Base-by-base conservation (phyloP, 2,329 filamentous ascomycete genomes). In the Hypoxylon rubiginosum region DNA sequence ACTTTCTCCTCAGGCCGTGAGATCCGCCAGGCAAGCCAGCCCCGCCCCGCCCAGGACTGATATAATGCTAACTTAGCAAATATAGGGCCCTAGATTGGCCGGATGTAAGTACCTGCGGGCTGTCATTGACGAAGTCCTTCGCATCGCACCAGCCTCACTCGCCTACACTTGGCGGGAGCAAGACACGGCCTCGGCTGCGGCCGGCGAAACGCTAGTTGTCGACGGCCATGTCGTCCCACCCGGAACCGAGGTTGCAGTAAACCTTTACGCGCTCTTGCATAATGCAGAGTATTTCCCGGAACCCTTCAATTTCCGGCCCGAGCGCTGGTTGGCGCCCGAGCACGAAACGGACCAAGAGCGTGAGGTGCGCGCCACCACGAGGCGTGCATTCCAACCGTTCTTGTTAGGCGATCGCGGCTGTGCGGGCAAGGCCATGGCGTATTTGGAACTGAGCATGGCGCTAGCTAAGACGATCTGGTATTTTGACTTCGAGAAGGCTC, bases 151-250 rank as follows among this genome's bases (percentile, higher is more conserved):
- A 43, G 41, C 41, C 41, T 43, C 41, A 15, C 41, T 43, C 41
- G 41, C 41, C 41, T 43, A 19, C 41, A 43, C n/a, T 3, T 68
- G 61, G 63, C 59, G 66, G 5, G 66, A 67, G 36, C 28, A 36
- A 11, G 17, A 50, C 13, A 0, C 51, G 2, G 7, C 41, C 41
- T 43, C 41, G 41, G 15, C n/a, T 17, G 41, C 6, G 2, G 28
- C 30, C 15, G n/a, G n/a, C n/a, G n/a, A n/a, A n/a, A n/a, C n/a
- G n/a, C n/a, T n/a, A n/a, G n/a, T n/a, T n/a, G n/a, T n/a, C n/a
- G n/a, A n/a, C n/a, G n/a, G n/a, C n/a, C n/a, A n/a, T n/a, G n/a
- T n/a, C n/a, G n/a, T n/a, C n/a, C n/a, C n/a, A n/a, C n/a, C n/a
- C n/a, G n/a, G n/a, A n/a, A n/a, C n/a, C n/a, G n/a, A n/a, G n/a